These are phyloP conservation scores for Pythium aphanidermatum DNA, from an alignment of 352 stramenopile genomes.

Conservation along the genomic window DNA sequence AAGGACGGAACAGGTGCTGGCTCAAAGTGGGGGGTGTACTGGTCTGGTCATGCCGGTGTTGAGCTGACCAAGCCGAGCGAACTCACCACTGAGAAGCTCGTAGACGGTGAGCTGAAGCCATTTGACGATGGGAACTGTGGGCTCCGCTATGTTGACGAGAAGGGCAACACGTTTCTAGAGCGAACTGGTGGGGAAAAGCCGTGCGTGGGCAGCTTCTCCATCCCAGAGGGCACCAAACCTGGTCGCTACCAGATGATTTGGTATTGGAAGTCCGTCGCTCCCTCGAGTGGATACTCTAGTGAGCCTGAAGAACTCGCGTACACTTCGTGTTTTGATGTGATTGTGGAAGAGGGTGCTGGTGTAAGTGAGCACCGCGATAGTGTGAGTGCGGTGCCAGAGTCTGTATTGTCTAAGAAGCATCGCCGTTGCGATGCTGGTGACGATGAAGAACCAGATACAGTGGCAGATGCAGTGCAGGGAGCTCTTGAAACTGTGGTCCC, in stretches of 20 bases:
- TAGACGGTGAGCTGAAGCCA: constrained; percentile 17
- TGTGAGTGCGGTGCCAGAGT: too few species aligned
- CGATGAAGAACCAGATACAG: too few species aligned
- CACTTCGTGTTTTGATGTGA: constrained; percentile 24
- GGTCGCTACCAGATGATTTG: constrained; percentile 33
- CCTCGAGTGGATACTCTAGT: too few species aligned
- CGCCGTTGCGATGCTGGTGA: neutral
- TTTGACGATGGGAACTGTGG: constrained; percentile 38
- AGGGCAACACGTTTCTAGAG: constrained; percentile 3
- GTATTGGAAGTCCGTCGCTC: constrained; percentile 33
- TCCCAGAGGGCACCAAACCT: constrained; percentile 13
- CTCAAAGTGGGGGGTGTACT: constrained; percentile 31
- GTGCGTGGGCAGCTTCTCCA: constrained; percentile 27
- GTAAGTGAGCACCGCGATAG: too few species aligned
- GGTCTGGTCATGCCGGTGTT: constrained; percentile 14
- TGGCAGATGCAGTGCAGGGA: too few species aligned
- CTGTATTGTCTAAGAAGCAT: too few species aligned
- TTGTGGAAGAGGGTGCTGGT: too few species aligned
- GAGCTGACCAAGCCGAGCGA: constrained; percentile 28
- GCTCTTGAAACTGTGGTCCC: too few species aligned
- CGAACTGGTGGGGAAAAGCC: constrained; percentile 25
- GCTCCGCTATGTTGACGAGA: constrained; percentile 4
- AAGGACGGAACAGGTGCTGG: constrained; percentile 15
- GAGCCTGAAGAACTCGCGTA: constrained; percentile 17
- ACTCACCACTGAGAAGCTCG: constrained; percentile 15